Conservation (phyloP, 225 moss, liverwort and hornwort genomes). For the Bryoerythrophyllum caledonicum region DNA sequence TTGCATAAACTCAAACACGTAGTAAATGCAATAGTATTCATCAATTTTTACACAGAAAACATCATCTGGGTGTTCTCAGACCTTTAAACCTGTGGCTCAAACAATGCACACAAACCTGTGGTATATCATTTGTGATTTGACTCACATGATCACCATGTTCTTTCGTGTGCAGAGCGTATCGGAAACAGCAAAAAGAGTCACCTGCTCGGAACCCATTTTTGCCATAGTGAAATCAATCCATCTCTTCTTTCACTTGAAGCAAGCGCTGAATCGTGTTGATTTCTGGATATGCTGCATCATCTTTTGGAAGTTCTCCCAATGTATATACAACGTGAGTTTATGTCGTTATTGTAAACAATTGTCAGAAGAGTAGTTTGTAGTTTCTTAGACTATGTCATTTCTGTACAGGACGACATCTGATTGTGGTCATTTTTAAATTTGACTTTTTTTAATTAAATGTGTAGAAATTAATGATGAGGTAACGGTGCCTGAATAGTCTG, state of each 20-base stretch:
- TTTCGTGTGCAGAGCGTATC: slow-evolving; percentile 44
- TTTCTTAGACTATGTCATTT: background rate
- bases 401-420: background rate
- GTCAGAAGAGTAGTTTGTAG: background rate
- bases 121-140: background rate
- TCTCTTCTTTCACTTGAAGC: background rate
- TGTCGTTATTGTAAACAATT: background rate
- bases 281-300: slow-evolving; percentile 1
- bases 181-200: slow-evolving; percentile 57
- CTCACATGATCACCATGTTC: slow-evolving; percentile 1
- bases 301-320: background rate
- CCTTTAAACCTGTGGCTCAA: too few species aligned
- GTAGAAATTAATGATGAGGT: background rate
- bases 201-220: slow-evolving; percentile 56
- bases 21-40: too few species aligned
- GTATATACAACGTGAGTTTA: slow-evolving; percentile 17
- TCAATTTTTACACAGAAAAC: too few species aligned
- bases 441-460: slow-evolving; percentile 1
- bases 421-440: background rate
- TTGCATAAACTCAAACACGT: too few species aligned
- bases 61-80: too few species aligned
- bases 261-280: background rate
- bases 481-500: too few species aligned
- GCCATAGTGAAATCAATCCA: slow-evolving; percentile 35
- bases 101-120: too few species aligned